Conservation (phyloP, 1,284 basidiomycete species). For the Earliella scabrosa region DNA sequence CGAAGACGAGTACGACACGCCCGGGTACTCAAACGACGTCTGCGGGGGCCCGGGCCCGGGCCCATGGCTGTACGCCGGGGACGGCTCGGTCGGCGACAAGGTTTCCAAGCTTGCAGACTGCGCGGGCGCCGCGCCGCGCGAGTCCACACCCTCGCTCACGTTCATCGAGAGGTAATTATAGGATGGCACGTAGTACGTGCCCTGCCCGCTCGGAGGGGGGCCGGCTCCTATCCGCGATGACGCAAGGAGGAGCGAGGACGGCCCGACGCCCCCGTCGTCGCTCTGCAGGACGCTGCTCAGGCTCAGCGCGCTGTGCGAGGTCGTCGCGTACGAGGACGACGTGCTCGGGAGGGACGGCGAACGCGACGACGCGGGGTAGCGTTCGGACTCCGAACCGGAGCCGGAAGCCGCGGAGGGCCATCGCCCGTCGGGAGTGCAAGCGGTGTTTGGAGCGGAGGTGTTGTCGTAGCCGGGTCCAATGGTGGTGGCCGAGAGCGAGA, state of each 20-base stretch:
- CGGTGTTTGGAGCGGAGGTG: conserved; percentile 38
- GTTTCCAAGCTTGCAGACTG: conserved; percentile 23
- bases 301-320: conserved; percentile 22
- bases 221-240: conserved; percentile 18
- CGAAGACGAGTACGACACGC: conserved; percentile 21
- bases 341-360: conserved; percentile 29
- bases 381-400: conserved; percentile 29
- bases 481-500: conserved; percentile 29
- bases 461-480: conserved; percentile 26
- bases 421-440: conserved; percentile 36
- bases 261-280: conserved; percentile 16
- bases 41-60: no score
- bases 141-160: conserved; percentile 22
- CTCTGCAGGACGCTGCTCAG: conserved; percentile 23
- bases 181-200: conserved; percentile 26
- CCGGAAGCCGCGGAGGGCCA: conserved; percentile 37
- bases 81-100: conserved; percentile 20
- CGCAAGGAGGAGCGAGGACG: conserved; percentile 22
- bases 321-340: conserved; percentile 27
- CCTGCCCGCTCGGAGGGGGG: conserved; percentile 21
- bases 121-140: conserved; percentile 20
- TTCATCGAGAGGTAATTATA: conserved; percentile 28
- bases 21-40: conserved; percentile 20
- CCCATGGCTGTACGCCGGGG: conserved; percentile 23
- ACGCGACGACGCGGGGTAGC: conserved; percentile 29